Base-by-base conservation (phyloP, 768 basidiomycete genomes). In the Lactarius sp. region DNA sequence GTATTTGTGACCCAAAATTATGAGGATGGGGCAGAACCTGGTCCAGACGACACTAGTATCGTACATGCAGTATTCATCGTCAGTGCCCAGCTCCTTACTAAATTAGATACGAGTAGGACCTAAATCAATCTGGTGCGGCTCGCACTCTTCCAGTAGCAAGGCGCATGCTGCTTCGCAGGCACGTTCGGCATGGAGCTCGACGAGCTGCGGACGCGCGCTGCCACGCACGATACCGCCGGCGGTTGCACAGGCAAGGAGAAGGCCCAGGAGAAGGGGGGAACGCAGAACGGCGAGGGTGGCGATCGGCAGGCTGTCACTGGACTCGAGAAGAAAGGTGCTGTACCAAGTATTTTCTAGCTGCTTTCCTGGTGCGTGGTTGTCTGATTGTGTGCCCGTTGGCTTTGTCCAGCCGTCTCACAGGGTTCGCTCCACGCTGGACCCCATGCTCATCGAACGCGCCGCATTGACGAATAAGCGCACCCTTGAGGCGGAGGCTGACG, bases 131-230 rank as follows among this genome's bases (percentile, higher is more conserved):
- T 96, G 37, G 90, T 89, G 10, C 83, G 93, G 18, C 79, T 92
- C 27, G 91, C 92, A 2, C 77, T 98, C 47, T 95, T 94, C 73
- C 80, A 78, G 5, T 93, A 96, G 71, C 84, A 88, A 84, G 80
- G 70, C 80, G 91, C 56, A 73, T n/a, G n/a, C n/a, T n/a, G n/a
- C n/a, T n/a, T n/a, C n/a, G n/a, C n/a, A n/a, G n/a, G n/a, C 14
- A 85, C 81, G 0, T 88, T 96, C 67, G 92, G 90, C 2, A 85
- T 94, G 85, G 91, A 96, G 69, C 80, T 97, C 8, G 85, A 87
- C 33, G 90, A 92, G 71, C 80, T 97, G 5, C 83, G 85, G 52
- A 77, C 84, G 0, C 83, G 86, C 27, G 83, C 80, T 37, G 83
- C 77, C 57, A 72, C 83, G 4, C 84, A 84, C 12, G 77, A 79